phyloP scores from a whole-genome alignment of 2,329 filamentous ascomycete genomes.

The Neonectria punicea region DNA sequence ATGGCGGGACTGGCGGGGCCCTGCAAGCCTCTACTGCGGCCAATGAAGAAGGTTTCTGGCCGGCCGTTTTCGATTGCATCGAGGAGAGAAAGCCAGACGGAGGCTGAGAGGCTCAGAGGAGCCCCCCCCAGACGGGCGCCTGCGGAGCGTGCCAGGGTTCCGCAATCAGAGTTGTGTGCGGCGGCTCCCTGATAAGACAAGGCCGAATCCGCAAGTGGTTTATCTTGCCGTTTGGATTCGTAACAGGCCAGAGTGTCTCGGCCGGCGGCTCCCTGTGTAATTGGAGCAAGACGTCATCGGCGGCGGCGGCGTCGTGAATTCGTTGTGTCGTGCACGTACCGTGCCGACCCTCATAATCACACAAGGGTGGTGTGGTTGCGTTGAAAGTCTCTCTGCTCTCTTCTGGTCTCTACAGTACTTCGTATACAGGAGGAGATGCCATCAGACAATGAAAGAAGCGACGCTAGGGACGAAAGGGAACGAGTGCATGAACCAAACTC shows the following conservation, averaged over 20 bases:
- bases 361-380: conserved; percentile 13
- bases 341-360: conserved; percentile 13
- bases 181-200: conserved; percentile 35
- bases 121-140: conserved; percentile 9
- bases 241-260: not conserved
- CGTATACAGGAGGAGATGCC: not conserved
- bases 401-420: not conserved
- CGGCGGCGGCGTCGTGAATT: not conserved
- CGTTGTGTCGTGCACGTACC: conserved; percentile 2
- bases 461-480: not conserved
- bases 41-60: conserved; percentile 22
- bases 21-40: conserved; percentile 20
- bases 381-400: not conserved
- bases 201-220: not conserved
- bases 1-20: conserved; percentile 17
- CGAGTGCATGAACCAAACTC: not conserved
- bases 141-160: conserved; percentile 1
- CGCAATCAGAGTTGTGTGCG: conserved; percentile 24
- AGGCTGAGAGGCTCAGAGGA: no score
- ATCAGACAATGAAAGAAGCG: not conserved
- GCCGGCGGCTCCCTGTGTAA: not conserved
- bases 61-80: conserved; percentile 35
- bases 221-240: not conserved
- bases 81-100: conserved; percentile 26
- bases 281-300: conserved; percentile 11